Evolutionary conservation across 192 early-diverging fungal species (phyloP).

Genomic region (Backusella tarrabulga): DNA sequence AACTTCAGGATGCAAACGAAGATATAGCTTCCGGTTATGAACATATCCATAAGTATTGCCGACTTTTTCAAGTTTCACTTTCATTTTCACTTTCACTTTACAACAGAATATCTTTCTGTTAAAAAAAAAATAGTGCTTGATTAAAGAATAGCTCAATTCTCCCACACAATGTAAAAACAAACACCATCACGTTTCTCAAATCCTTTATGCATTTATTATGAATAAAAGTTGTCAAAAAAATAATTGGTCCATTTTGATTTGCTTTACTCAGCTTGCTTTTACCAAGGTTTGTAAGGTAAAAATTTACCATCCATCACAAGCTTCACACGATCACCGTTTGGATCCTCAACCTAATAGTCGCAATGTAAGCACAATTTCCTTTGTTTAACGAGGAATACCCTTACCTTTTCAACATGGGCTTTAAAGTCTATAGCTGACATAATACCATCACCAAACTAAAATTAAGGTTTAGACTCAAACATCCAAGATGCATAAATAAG

Average conservation of each 20-base stretch:
- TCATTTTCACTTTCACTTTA: no score
- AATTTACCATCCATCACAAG: slow-evolving; percentile 45
- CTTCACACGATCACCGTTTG: slow-evolving; percentile 38
- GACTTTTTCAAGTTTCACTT: no score
- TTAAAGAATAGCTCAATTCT: no score
- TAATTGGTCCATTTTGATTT: background rate
- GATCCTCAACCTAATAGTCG: slow-evolving; percentile 22
- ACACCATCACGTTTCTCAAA: no score
- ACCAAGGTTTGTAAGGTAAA: slow-evolving; percentile 41
- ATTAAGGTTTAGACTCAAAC: background rate
- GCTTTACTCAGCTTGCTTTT: background rate
- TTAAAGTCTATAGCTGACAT: slow-evolving; percentile 50
- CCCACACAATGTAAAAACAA: no score
- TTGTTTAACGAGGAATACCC: background rate
- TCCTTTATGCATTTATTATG: background rate
- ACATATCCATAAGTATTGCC: no score
- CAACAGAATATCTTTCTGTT: no score
- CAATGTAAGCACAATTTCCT: background rate
- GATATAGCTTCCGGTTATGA: no score
- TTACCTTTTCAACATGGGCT: slow-evolving; percentile 40
- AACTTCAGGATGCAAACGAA: no score
- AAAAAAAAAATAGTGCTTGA: no score
- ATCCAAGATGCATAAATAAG: background rate
- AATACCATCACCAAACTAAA: slow-evolving; percentile 51
- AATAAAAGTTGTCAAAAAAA: background rate